A percentile compares a stretch with the other conserved stretches of the same genome.
Evolutionary conservation across 1,284 basidiomycete species (phyloP).

Genomic region (Leucoagaricus sp.): DNA sequence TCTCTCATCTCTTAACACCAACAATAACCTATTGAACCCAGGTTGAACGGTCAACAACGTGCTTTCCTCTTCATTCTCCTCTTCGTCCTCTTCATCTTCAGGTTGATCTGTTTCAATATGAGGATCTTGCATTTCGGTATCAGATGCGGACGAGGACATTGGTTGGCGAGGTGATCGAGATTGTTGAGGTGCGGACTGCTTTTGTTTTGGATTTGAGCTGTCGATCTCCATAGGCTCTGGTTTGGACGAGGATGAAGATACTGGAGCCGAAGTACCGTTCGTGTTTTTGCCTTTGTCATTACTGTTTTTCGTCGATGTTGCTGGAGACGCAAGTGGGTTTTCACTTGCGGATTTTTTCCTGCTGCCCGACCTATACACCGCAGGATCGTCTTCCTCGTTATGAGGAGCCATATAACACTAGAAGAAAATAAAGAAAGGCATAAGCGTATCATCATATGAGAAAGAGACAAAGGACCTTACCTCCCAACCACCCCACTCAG

Average conservation of each 20-base stretch:
- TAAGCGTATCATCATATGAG: neutral
- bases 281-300: neutral
- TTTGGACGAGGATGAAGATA: neutral
- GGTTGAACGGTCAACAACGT: conserved; percentile 90
- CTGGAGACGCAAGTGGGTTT: neutral
- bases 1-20: conserved; percentile 91
- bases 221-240: conserved; percentile 17
- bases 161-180: neutral
- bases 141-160: neutral
- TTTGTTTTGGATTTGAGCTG: too few relatives aligned
- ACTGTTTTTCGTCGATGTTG: neutral
- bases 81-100: conserved; percentile 6
- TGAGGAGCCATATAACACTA: conserved; percentile 95
- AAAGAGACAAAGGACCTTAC: conserved; percentile 40
- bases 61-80: conserved; percentile 68
- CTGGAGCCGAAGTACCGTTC: neutral
- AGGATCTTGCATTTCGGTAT: conserved; percentile 2
- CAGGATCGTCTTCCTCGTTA: conserved; percentile 92
- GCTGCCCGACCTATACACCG: conserved; percentile 81
- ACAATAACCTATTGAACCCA: conserved; percentile 86
- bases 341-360: conserved; percentile 41
- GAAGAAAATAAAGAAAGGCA: neutral
- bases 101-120: conserved; percentile 38
- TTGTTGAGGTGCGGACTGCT: neutral
- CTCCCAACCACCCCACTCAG: conserved; percentile 95